A percentile compares a stretch with the other conserved stretches of the same genome.
Evolutionary conservation across 2,329 filamentous ascomycete genomes (phyloP).

Genomic region (Penicillium sp.): DNA sequence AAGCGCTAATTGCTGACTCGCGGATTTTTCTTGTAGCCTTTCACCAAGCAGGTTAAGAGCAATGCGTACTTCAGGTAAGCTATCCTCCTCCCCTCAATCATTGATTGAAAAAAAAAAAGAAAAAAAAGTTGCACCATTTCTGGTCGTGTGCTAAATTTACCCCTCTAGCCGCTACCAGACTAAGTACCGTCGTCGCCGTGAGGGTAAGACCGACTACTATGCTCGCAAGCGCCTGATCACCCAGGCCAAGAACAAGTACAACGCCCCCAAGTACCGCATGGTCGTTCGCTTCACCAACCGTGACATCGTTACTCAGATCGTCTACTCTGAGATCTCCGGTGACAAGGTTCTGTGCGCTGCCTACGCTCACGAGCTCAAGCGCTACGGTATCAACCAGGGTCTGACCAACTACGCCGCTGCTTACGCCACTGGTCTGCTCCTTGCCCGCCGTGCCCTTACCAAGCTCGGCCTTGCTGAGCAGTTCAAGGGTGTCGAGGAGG

Average conservation of each 20-base stretch:
- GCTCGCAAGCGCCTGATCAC: conserved; percentile 99
- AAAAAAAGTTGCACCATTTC: too few relatives aligned
- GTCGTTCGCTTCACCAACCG: conserved; percentile 99
- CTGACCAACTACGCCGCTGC: conserved; percentile 99
- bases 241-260: conserved; percentile 99
- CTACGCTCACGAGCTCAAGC: conserved; percentile 96
- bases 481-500: conserved; percentile 95
- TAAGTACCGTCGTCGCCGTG: conserved; percentile 96
- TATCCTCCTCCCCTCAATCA: background rate
- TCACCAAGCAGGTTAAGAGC: conserved; percentile 96
- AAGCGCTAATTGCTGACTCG: conserved; percentile 99
- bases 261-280: conserved; percentile 98
- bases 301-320: conserved; percentile 98
- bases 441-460: conserved; percentile 93
- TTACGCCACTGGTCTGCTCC: conserved; percentile 93
- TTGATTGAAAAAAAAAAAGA: background rate
- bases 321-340: conserved; percentile 91
- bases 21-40: conserved; percentile 64
- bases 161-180: conserved; percentile 87
- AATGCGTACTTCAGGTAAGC: conserved; percentile 97
- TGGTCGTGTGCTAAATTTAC: conserved; percentile 14
- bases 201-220: conserved; percentile 99
- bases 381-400: conserved; percentile 97
- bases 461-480: conserved; percentile 94
- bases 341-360: conserved; percentile 95